These are phyloP conservation scores for Sugiyamaella xylanicola DNA, from an alignment of 1,139 yeast genomes.

Conservation along the genomic window DNA sequence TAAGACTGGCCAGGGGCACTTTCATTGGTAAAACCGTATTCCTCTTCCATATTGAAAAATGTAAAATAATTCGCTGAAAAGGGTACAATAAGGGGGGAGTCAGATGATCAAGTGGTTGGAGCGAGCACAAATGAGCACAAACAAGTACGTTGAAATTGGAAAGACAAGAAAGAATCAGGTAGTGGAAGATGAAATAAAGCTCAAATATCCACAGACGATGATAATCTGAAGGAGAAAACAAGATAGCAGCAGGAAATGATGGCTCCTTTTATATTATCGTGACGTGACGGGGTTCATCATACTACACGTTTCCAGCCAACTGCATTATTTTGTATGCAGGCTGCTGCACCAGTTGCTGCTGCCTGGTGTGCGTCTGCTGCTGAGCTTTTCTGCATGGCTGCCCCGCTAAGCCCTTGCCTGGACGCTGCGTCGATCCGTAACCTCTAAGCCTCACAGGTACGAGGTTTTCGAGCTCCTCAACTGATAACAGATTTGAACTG, in stretches of 20 bases:
- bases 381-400: neutral
- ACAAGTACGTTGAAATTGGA: too few relatives aligned
- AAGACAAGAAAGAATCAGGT: too few relatives aligned
- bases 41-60: conserved; percentile 14
- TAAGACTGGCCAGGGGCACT: neutral
- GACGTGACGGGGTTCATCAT: neutral
- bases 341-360: neutral
- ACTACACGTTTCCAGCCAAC: neutral
- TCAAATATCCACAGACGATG: neutral
- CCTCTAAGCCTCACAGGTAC: too few relatives aligned
- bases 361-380: neutral
- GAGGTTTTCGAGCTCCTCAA: too few relatives aligned
- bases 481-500: too few relatives aligned
- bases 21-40: conserved; percentile 18
- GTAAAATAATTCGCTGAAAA: neutral
- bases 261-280: neutral
- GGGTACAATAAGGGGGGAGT: neutral
- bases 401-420: neutral
- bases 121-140: too few relatives aligned
- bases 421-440: neutral
- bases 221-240: neutral
- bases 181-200: too few relatives aligned
- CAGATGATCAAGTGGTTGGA: neutral
- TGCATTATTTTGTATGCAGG: neutral
- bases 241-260: neutral